Evolutionary conservation across 306 rosid genomes (phyloP), one percentile per base, ranked within the genome.

Genomic region (Coriaria nepalensis): DNA sequence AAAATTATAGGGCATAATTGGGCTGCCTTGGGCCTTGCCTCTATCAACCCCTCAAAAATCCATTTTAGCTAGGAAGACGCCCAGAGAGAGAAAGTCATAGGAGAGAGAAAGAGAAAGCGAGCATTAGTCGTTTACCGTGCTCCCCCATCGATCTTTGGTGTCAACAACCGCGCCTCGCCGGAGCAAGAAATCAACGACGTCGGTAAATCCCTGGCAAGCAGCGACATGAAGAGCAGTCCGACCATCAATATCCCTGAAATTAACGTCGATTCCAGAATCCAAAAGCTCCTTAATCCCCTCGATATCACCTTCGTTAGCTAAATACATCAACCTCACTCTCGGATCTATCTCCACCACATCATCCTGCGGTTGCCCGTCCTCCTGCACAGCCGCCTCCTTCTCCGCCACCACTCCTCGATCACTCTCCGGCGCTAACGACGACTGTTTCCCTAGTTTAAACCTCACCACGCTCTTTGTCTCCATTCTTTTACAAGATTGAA

Each of bases 161-260:
- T 90, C 81, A 12, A 84, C 73, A 6, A 58, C 57, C 20, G 97
- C 93, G 0, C 85, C 92, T 33, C 69, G 73, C 11, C 48, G 79
- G 12, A 90, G 81, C 64, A 90, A 64, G 59, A 81, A 55, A 9
- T 67, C 68, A 14, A 90, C 94, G 32, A 84, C 83, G 13, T 90
- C 79, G 41, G 62, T 60, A 40, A 43, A 64, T 10, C 78, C 84
- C 60, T 90, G 94, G 43, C 97, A 90, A 0, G 95, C 82, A 42
- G 95, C 93, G 50, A 90, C 61, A 13, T 90, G 97, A 15, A 90
- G 81, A 34, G 94, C 87, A 50, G 97, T 81, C 66, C 97, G 94
- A 47, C 61, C 70, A 47, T 90, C 97, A 53, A 64, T 65, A 71
- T 90, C 97, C 4, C 63, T 65, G 81, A 74, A 90, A 60, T 84